phyloP scores from a whole-genome alignment of 2,329 filamentous ascomycete genomes.

The Apiospora aurea region DNA sequence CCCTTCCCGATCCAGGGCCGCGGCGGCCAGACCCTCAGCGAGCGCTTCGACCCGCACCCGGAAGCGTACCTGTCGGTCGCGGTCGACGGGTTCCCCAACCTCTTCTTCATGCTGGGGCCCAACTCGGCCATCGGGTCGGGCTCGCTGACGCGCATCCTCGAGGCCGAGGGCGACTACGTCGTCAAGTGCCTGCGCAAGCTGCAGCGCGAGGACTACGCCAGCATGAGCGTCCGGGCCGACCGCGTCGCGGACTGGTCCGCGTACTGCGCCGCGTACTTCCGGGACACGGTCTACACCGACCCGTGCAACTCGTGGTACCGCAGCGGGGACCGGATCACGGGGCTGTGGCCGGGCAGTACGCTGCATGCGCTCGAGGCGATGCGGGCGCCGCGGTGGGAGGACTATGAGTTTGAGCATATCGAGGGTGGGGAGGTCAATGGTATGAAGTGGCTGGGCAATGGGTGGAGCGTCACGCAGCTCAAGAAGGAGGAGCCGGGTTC shows the following conservation, averaged over 20 bases:
- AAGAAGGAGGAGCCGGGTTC: slow-evolving; percentile 38
- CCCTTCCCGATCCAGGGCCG: slow-evolving; percentile 51
- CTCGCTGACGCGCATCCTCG: slow-evolving; percentile 54
- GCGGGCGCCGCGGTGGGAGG: slow-evolving; percentile 53
- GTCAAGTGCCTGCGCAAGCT: slow-evolving; percentile 54
- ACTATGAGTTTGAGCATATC: slow-evolving; percentile 49
- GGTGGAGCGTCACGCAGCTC: slow-evolving; percentile 48
- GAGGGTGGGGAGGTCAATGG: slow-evolving; percentile 40
- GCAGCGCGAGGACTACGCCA: slow-evolving; percentile 53
- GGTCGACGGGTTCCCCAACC: slow-evolving; percentile 57
- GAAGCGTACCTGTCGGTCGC: slow-evolving; percentile 54
- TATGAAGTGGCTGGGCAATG: slow-evolving; percentile 51
- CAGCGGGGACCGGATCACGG: slow-evolving; percentile 49
- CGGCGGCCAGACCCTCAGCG: slow-evolving; percentile 44
- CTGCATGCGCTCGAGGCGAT: slow-evolving; percentile 52
- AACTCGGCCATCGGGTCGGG: slow-evolving; percentile 57
- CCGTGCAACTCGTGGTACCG: slow-evolving; percentile 63
- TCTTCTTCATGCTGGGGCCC: slow-evolving; percentile 56
- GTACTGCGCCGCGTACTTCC: slow-evolving; percentile 56
- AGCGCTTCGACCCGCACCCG: slow-evolving; percentile 48
- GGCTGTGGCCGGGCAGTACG: slow-evolving; percentile 54
- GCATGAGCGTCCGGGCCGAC: slow-evolving; percentile 51
- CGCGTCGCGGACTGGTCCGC: slow-evolving; percentile 54
- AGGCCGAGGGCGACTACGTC: slow-evolving; percentile 57
- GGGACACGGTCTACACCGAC: slow-evolving; percentile 55